Percentiles rank a stretch among this genome's conserved stretches.
phyloP scores from a whole-genome alignment of 352 stramenopile species.

The Globisporangium ultimum region DNA sequence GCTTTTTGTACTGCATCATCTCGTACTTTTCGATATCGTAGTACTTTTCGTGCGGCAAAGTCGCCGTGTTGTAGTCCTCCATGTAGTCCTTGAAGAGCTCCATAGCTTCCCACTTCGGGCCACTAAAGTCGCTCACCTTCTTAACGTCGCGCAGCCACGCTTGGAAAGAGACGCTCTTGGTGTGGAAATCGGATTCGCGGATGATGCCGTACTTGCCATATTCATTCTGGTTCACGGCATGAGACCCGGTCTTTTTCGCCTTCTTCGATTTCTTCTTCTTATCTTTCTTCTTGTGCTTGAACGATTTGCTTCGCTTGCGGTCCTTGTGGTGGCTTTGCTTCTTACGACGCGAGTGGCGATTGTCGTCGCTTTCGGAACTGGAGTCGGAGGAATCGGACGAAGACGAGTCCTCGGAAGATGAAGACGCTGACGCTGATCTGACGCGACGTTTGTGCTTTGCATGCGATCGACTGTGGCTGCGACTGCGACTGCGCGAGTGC shows the following conservation, averaged over 20 bases:
- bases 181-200: conserved; percentile 89
- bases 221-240: conserved; percentile 84
- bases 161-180: conserved; percentile 91
- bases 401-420: conserved; percentile 28
- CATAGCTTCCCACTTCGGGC: conserved; percentile 85
- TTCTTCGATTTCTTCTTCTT: conserved; percentile 21
- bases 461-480: conserved; percentile 11
- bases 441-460: conserved; percentile 4
- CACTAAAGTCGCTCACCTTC: conserved; percentile 83
- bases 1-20: conserved; percentile 90
- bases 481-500: conserved; percentile 14
- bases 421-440: conserved; percentile 17
- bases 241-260: conserved; percentile 24
- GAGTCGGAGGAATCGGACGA: conserved; percentile 39
- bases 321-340: conserved; percentile 21
- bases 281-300: conserved; percentile 21
- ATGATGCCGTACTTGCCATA: conserved; percentile 98
- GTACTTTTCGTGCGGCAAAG: conserved; percentile 96
- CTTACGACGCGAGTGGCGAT: conserved; percentile 9
- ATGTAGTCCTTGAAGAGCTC: conserved; percentile 92
- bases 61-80: conserved; percentile 98
- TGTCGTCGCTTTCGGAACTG: conserved; percentile 16
- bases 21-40: conserved; percentile 98
- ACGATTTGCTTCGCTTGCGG: conserved; percentile 24
- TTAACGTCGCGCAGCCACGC: conserved; percentile 94